Conservation (phyloP, 2,329 filamentous ascomycete genomes). For the Xylaria polymorpha region DNA sequence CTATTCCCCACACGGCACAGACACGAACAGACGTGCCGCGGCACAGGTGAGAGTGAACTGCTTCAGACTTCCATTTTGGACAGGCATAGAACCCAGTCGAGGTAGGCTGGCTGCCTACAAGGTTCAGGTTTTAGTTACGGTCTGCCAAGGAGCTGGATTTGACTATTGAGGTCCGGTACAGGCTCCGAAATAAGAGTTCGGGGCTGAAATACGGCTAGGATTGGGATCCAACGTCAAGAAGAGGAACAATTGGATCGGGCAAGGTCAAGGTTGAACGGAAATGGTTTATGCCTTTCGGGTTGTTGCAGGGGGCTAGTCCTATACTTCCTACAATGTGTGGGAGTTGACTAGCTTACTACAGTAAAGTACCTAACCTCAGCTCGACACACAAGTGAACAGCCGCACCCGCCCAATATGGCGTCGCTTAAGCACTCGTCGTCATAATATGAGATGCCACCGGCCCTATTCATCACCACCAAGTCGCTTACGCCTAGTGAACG, state of each 20-base stretch:
- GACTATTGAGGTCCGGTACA: slow-evolving; percentile 29
- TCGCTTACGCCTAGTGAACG: slow-evolving; percentile 11
- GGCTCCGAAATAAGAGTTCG: slow-evolving; percentile 20
- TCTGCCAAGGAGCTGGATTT: slow-evolving; percentile 19
- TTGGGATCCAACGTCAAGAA: neutral
- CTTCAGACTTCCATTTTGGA: slow-evolving; percentile 3
- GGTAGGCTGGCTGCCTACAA: neutral
- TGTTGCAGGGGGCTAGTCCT: slow-evolving; percentile 8
- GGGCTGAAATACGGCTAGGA: slow-evolving; percentile 26
- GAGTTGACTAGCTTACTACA: too few species aligned
- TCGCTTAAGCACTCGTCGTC: slow-evolving; percentile 26
- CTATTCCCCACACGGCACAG: slow-evolving; percentile 7
- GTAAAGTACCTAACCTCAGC: slow-evolving; percentile 17
- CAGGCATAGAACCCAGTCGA: neutral
- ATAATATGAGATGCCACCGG: slow-evolving; percentile 22
- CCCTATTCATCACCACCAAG: slow-evolving; percentile 14
- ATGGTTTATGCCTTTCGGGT: slow-evolving; percentile 7
- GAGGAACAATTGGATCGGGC: slow-evolving; percentile 24
- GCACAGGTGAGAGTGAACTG: neutral
- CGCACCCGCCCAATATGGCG: slow-evolving; percentile 26
- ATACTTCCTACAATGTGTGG: too few species aligned
- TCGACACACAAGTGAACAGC: slow-evolving; percentile 22
- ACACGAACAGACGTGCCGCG: slow-evolving; percentile 7
- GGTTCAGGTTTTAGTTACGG: slow-evolving; percentile 18
- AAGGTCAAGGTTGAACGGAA: slow-evolving; percentile 20